Percentiles rank a stretch among this genome's conserved stretches.
Conservation (phyloP, 805 yeast species). For the Wickerhamiella kazuoi region DNA sequence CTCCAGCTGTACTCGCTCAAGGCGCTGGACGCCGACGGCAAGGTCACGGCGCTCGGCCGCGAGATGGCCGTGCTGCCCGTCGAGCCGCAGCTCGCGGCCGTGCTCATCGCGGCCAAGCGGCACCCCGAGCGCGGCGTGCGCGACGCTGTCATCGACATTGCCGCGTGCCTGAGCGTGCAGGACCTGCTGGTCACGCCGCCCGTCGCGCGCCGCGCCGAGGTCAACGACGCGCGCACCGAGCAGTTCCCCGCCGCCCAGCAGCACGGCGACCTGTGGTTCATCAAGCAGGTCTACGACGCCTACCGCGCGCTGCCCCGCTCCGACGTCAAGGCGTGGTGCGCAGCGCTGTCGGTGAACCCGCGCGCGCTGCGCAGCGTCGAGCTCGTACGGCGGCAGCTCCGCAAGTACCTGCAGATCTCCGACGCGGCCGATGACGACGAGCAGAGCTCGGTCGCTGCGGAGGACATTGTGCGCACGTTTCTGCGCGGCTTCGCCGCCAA, state of each 20-base stretch:
- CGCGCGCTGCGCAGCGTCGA: constrained; percentile 67
- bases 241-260: constrained; percentile 51
- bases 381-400: constrained; percentile 58
- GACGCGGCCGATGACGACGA: constrained; percentile 16
- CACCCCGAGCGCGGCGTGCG: constrained; percentile 23
- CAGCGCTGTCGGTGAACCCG: constrained; percentile 52
- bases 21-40: constrained; percentile 63
- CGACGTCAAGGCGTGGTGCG: constrained; percentile 75
- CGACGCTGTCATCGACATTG: constrained; percentile 64
- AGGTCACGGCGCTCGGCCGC: constrained; percentile 61
- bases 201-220: constrained; percentile 66
- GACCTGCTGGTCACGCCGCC: constrained; percentile 67
- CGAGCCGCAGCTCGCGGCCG: constrained; percentile 83
- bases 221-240: constrained; percentile 55
- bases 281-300: constrained; percentile 58
- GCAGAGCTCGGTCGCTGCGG: constrained; percentile 29
- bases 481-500: constrained; percentile 69
- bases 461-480: constrained; percentile 56
- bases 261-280: constrained; percentile 68
- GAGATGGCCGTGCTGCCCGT: constrained; percentile 80
- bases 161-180: constrained; percentile 83
- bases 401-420: constrained; percentile 37
- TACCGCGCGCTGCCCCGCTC: constrained; percentile 28
- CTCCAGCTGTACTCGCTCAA: constrained; percentile 59
- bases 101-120: constrained; percentile 46